phyloP scores from a whole-genome alignment of 1,284 basidiomycete species.

The Pisolithus thermaeus region DNA sequence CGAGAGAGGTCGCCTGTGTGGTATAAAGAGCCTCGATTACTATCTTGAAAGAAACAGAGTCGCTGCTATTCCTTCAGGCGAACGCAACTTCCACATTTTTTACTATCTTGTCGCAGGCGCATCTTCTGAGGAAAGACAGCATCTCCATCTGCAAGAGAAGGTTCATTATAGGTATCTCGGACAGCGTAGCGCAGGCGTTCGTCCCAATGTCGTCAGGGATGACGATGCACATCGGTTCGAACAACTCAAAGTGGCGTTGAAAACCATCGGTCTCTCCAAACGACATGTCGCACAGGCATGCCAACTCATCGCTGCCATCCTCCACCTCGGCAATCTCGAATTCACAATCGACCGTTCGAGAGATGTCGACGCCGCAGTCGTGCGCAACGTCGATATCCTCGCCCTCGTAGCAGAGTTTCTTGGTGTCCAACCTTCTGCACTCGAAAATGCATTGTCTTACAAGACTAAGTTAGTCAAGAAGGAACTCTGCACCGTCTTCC shows the following conservation, averaged over 20 bases:
- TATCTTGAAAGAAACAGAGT: constrained; percentile 90
- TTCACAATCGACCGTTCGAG: constrained; percentile 80
- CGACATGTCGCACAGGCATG: constrained; percentile 91
- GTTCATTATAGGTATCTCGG: constrained; percentile 82
- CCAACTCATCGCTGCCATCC: constrained; percentile 90
- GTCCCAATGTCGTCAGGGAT: constrained; percentile 45
- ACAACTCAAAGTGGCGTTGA: constrained; percentile 91
- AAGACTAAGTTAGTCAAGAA: constrained; percentile 90
- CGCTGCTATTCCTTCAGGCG: constrained; percentile 73
- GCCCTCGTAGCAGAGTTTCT: constrained; percentile 87
- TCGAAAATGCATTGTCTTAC: constrained; percentile 87
- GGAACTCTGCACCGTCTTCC: constrained; percentile 93
- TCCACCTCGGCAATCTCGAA: constrained; percentile 94
- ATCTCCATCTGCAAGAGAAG: constrained; percentile 79
- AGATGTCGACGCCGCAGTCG: constrained; percentile 86
- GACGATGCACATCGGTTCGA: constrained; percentile 83
- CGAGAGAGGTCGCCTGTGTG: constrained; percentile 83
- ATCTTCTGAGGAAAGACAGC: constrained; percentile 78
- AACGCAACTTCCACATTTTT: constrained; percentile 96
- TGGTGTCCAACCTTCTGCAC: constrained; percentile 68
- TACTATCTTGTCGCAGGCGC: constrained; percentile 94
- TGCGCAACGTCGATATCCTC: constrained; percentile 76
- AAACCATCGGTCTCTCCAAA: constrained; percentile 89
- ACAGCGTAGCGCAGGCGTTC: constrained; percentile 42
- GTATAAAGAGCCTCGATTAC: constrained; percentile 95